A percentile compares a stretch with the other conserved stretches of the same genome.
Evolutionary conservation across 306 rosid genomes (phyloP).

Genomic region (Dicorynia guianensis): DNA sequence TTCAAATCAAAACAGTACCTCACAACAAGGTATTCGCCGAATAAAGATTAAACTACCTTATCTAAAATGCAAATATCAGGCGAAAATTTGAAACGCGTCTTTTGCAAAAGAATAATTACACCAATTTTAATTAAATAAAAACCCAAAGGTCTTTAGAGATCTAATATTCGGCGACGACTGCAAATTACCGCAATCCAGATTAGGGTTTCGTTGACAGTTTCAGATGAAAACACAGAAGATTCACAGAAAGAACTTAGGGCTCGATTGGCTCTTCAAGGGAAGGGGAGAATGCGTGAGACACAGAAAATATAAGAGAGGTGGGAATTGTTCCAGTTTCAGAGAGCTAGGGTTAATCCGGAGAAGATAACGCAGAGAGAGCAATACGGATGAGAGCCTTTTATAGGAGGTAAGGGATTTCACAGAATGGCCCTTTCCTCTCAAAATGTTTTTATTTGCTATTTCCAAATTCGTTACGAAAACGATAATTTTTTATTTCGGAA

Average conservation of each 20-base stretch:
- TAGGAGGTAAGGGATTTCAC: background rate
- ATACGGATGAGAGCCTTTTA: constrained; percentile 23
- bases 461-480: background rate
- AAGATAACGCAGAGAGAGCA: constrained; percentile 42
- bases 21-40: background rate
- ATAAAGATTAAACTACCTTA: background rate
- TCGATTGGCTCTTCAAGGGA: background rate
- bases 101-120: background rate
- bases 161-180: constrained; percentile 28
- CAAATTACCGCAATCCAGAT: background rate
- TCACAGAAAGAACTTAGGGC: background rate
- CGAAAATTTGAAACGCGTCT: background rate
- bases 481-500: background rate
- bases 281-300: background rate
- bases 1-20: background rate
- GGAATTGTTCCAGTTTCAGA: constrained; percentile 22
- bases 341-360: constrained; percentile 49
- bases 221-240: background rate
- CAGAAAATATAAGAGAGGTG: background rate
- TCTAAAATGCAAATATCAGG: constrained; percentile 1
- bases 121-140: background rate
- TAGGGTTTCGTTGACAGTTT: background rate
- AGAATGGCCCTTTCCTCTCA: background rate
- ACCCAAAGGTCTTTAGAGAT: constrained; percentile 31
- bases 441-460: background rate